These are phyloP conservation scores for Fagus sylvatica DNA, from an alignment of 306 rosid species.

Conservation along the genomic window DNA sequence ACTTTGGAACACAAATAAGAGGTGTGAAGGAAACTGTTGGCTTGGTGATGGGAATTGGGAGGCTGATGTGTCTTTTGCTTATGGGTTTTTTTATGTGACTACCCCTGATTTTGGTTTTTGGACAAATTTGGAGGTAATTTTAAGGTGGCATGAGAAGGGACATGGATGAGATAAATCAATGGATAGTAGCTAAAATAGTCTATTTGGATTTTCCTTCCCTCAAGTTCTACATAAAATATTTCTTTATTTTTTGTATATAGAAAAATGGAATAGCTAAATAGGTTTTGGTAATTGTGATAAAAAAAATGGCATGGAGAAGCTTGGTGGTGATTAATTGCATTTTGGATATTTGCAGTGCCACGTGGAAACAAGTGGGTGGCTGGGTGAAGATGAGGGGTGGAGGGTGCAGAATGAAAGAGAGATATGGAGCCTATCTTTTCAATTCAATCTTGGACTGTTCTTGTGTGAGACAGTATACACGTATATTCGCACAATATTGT, in stretches of 20 bases:
- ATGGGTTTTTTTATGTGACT: slow-evolving; percentile 42
- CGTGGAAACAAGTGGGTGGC: slow-evolving; percentile 61
- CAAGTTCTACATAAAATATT: slow-evolving; percentile 11
- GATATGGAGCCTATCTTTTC: too few relatives aligned
- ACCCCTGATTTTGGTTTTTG: slow-evolving; percentile 54
- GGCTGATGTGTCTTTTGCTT: slow-evolving; percentile 33
- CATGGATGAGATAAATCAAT: slow-evolving; percentile 17
- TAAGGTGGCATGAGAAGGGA: slow-evolving; percentile 20
- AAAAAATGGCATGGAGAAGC: slow-evolving; percentile 43
- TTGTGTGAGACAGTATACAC: neutral
- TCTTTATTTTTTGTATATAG: neutral
- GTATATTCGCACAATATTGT: too few relatives aligned
- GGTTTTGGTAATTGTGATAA: slow-evolving; percentile 44
- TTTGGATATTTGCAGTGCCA: slow-evolving; percentile 69
- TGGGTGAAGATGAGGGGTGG: too few relatives aligned
- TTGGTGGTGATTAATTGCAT: slow-evolving; percentile 46
- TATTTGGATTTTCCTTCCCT: neutral
- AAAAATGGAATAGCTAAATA: slow-evolving; percentile 39
- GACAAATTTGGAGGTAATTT: slow-evolving; percentile 33
- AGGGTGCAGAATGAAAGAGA: slow-evolving; percentile 74
- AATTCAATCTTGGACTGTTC: slow-evolving; percentile 41
- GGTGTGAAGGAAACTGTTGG: slow-evolving; percentile 34
- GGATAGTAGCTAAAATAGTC: slow-evolving; percentile 39
- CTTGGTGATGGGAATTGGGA: slow-evolving; percentile 8
- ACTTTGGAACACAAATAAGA: slow-evolving; percentile 48